phyloP scores from a whole-genome alignment of 2,329 filamentous ascomycete genomes.

The Pseudodiploospora longispora region DNA sequence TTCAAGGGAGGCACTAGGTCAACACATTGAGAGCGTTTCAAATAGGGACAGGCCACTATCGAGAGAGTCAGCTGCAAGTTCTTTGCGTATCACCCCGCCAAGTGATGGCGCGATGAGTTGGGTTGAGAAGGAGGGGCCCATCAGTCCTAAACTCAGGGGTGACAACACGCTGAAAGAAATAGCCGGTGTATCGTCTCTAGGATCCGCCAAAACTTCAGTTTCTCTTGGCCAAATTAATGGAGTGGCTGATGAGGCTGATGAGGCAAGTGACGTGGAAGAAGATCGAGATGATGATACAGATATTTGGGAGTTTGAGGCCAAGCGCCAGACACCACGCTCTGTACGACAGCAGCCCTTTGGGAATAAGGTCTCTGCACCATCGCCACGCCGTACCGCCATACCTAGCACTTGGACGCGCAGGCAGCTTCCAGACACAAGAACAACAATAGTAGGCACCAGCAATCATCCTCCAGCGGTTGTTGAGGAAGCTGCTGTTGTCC shows the following conservation, averaged over 20 bases:
- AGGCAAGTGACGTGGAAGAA: constrained; percentile 8
- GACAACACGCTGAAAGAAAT: constrained; percentile 26
- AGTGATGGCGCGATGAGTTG: constrained; percentile 36
- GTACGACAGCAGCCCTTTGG: constrained; percentile 22
- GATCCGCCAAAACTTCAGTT: not conserved
- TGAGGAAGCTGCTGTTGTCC: constrained; percentile 5
- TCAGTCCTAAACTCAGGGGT: constrained; percentile 27
- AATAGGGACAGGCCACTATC: constrained; percentile 7
- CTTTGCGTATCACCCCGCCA: constrained; percentile 21
- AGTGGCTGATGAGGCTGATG: constrained; percentile 11
- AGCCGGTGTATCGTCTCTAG: constrained; percentile 9
- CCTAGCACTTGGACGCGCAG: constrained; percentile 33
- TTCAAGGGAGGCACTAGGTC: constrained; percentile 18
- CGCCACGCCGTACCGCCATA: constrained; percentile 15
- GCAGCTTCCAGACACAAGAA: constrained; percentile 5
- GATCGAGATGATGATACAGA: constrained; percentile 36
- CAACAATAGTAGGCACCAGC: too few relatives aligned
- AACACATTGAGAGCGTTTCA: constrained; percentile 13
- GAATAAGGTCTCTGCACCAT: constrained; percentile 15
- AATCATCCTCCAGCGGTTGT: not conserved
- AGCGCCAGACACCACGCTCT: constrained; percentile 33
- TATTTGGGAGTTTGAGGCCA: constrained; percentile 51
- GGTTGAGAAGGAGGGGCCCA: constrained; percentile 30
- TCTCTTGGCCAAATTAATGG: constrained; percentile 11
- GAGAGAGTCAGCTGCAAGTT: constrained; percentile 23